phyloP scores from a whole-genome alignment of 2,329 filamentous ascomycete genomes.

The Mycosphaerella sp. region DNA sequence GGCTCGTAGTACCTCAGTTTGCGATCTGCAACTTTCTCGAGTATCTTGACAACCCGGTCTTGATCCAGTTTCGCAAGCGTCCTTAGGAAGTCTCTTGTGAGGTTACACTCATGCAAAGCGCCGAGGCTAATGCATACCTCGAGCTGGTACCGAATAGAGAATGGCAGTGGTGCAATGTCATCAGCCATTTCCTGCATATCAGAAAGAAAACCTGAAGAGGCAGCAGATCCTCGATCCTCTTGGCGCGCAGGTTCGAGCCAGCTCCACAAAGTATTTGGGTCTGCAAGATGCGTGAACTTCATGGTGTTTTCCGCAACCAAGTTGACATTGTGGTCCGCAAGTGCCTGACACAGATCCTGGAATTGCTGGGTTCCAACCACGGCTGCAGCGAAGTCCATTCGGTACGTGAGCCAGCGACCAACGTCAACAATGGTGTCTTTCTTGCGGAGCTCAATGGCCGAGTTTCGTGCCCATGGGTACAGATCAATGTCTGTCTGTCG shows the following conservation, averaged over 20 bases:
- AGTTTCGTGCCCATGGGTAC: conserved; percentile 20
- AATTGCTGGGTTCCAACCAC: conserved; percentile 16
- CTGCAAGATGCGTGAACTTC: conserved; percentile 27
- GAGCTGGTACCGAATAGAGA: conserved; percentile 77
- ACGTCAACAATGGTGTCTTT: conserved; percentile 53
- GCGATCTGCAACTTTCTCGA: conserved; percentile 67
- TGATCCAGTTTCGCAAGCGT: conserved; percentile 50
- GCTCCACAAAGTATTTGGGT: conserved; percentile 10
- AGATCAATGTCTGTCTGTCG: conserved; percentile 59
- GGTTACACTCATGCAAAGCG: conserved; percentile 67
- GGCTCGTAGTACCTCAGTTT: conserved; percentile 61
- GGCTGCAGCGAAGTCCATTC: conserved; percentile 41
- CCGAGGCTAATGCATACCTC: conserved; percentile 87
- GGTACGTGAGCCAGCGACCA: conserved; percentile 57
- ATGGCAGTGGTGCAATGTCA: conserved; percentile 40
- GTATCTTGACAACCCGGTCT: conserved; percentile 52
- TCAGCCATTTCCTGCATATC: conserved; percentile 21
- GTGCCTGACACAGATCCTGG: conserved; percentile 41
- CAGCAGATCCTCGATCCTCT: not conserved
- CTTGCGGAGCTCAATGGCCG: conserved; percentile 42
- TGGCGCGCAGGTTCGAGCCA: conserved; percentile 8
- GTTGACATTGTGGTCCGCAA: conserved; percentile 68
- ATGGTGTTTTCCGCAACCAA: conserved; percentile 45
- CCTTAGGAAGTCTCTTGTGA: conserved; percentile 61
- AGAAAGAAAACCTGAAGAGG: conserved; percentile 7